Percentiles rank a stretch among this genome's conserved stretches.
phyloP scores from a whole-genome alignment of 192 early-diverging fungal genomes.

The Umbelopsis isabellina region DNA sequence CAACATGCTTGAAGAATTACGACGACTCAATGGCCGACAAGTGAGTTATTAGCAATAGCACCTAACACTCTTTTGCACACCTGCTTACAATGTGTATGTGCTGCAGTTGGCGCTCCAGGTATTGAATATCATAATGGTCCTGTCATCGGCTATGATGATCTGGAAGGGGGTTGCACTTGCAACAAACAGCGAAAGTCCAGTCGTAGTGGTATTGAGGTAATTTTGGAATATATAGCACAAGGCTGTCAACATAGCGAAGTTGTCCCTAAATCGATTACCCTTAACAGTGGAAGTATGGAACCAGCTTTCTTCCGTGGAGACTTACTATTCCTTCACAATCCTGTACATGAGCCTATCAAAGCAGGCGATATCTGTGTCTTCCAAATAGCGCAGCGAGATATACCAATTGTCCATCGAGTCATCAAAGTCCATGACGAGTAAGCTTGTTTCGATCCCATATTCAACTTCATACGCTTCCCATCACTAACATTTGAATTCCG shows the following conservation, averaged over 20 bases:
- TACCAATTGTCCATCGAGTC: slow-evolving; percentile 98
- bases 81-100: no score
- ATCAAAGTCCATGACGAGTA: slow-evolving; percentile 90
- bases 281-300: slow-evolving; percentile 89
- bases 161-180: slow-evolving; percentile 91
- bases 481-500: background rate
- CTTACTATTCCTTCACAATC: slow-evolving; percentile 84
- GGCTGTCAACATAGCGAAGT: background rate
- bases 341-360: slow-evolving; percentile 65
- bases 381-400: slow-evolving; percentile 83
- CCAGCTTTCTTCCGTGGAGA: slow-evolving; percentile 95
- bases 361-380: slow-evolving; percentile 96
- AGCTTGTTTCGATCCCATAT: slow-evolving; percentile 10
- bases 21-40: slow-evolving; percentile 38
- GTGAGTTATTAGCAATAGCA: slow-evolving; percentile 13
- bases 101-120: slow-evolving; percentile 62
- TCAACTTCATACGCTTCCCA: background rate
- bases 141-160: slow-evolving; percentile 93
- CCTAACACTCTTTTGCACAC: background rate
- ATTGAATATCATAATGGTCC: slow-evolving; percentile 88
- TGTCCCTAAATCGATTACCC: background rate
- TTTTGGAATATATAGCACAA: background rate
- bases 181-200: slow-evolving; percentile 92
- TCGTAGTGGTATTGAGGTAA: slow-evolving; percentile 94
- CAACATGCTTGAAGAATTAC: slow-evolving; percentile 38